Evolutionary conservation across 345 rosid genomes (phyloP).

Genomic region (Murraya koenigii): DNA sequence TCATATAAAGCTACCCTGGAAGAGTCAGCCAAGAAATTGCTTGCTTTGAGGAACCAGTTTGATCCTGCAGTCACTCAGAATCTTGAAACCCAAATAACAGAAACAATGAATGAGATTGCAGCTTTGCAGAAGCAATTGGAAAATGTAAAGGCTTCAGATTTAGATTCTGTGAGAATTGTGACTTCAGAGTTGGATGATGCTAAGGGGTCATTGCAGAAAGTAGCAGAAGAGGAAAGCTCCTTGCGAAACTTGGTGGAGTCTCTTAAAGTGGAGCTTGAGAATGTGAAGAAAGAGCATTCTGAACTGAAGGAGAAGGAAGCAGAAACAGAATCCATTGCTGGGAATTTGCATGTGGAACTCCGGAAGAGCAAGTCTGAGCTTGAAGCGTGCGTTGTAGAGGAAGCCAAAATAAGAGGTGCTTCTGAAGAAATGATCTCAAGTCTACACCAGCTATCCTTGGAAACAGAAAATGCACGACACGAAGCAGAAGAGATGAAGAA

Average conservation of each 20-base stretch:
- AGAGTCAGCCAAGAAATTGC: constrained; percentile 57
- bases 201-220: constrained; percentile 68
- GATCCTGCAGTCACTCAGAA: constrained; percentile 63
- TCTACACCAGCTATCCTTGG: constrained; percentile 62
- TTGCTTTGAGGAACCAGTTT: constrained; percentile 54
- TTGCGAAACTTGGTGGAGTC: constrained; percentile 61
- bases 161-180: constrained; percentile 62
- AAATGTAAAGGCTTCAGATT: constrained; percentile 70
- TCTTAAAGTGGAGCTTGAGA: constrained; percentile 67
- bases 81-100: constrained; percentile 64
- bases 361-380: constrained; percentile 74
- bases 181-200: constrained; percentile 80
- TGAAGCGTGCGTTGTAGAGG: constrained; percentile 59
- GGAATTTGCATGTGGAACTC: constrained; percentile 76
- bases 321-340: constrained; percentile 79
- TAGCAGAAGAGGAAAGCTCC: constrained; percentile 73
- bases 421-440: constrained; percentile 81
- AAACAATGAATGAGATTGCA: constrained; percentile 58
- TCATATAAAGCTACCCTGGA: constrained; percentile 62
- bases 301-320: constrained; percentile 79
- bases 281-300: constrained; percentile 64
- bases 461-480: constrained; percentile 59
- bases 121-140: constrained; percentile 66
- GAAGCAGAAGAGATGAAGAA: constrained; percentile 78
- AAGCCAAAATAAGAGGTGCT: constrained; percentile 61